These are phyloP conservation scores for Calonectria ilicicola DNA, from an alignment of 2,329 filamentous ascomycete genomes.

Conservation along the genomic window DNA sequence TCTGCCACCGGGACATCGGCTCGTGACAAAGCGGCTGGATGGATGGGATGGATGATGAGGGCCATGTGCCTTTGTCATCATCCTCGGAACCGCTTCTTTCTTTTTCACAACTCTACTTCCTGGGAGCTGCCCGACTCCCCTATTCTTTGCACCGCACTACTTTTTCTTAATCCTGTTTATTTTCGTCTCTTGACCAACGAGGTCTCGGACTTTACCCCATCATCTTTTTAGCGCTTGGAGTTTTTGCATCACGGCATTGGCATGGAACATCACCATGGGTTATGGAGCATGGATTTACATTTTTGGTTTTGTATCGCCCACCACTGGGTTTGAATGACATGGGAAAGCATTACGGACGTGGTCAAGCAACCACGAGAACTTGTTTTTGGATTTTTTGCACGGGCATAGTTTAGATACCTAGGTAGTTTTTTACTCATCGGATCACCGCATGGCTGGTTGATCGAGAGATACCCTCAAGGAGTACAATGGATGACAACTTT, in stretches of 20 bases:
- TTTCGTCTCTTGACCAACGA: not conserved
- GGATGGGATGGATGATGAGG: slow-evolving; percentile 2
- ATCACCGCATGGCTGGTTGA: slow-evolving; percentile 9
- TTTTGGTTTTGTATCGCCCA: slow-evolving; percentile 8
- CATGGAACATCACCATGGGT: slow-evolving; percentile 2
- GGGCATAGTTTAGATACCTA: slow-evolving; percentile 29
- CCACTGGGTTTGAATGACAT: slow-evolving; percentile 15
- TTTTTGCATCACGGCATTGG: slow-evolving; percentile 14
- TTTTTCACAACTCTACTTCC: not conserved
- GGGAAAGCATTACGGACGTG: slow-evolving; percentile 7
- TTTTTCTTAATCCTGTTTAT: slow-evolving; percentile 22
- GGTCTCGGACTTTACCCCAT: slow-evolving; percentile 8
- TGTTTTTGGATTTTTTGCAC: slow-evolving; percentile 9
- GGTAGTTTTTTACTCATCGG: slow-evolving; percentile 19
- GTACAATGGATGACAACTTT: slow-evolving; percentile 11
- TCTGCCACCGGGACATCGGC: slow-evolving; percentile 13
- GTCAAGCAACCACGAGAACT: slow-evolving; percentile 1
- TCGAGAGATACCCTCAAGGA: slow-evolving; percentile 21
- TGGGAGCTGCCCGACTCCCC: slow-evolving; percentile 1
- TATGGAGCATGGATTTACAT: slow-evolving; percentile 19
- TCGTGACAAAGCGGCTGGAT: slow-evolving; percentile 13
- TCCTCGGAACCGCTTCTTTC: slow-evolving; percentile 5
- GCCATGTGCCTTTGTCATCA: slow-evolving; percentile 20
- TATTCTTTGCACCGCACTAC: not conserved
- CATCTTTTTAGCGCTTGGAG: slow-evolving; percentile 22